Base-by-base conservation (phyloP, 257 asterid genomes). In the Pogostemon cablin region DNA sequence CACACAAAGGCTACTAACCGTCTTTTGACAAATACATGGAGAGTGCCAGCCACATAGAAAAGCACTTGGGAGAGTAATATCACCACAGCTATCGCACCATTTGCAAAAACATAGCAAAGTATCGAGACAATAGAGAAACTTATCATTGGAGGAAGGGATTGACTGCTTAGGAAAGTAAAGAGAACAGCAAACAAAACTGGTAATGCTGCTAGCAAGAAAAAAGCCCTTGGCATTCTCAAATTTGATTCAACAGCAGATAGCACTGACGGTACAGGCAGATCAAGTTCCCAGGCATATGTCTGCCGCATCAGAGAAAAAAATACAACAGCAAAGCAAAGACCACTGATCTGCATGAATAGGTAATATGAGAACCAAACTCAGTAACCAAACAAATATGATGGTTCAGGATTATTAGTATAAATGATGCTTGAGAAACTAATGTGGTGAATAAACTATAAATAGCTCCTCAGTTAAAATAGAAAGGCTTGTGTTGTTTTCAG, bases 301-400 rank as follows among this genome's bases (percentile, higher is more conserved):
- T 91, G 99, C 79, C 90, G 85, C 96, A 88, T 91, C 78, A 91
- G 86, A 84, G 96, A 96, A 7, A 89, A 95, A 82, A 89, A 86
- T 52, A 82, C 84, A 63, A 88, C 90, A 69, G 99, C 90, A 66
- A 89, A 50, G 75, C 88, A 84, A 69, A 88, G 89, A 67, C 96
- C 93, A 74, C 77, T 79, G 75, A 90, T 85, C 96, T 90, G 93
- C 93, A 78, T 72, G 62, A 70, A 72, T 60, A 69, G 75, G 78
- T 64, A 57, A 70, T 62, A 58, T 75, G 62, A 77, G 76, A 84
- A 65, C 76, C 47, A 81, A 79, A 44, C 39, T 58, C 63, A 63
- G 72, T 62, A 40, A 65, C 62, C 57, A 64, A 52, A 61, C 38
- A 56, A 48, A 54, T 34, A 46, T 48, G 62, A 46, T 72, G 72